Evolutionary conservation across 345 rosid genomes (phyloP).

Genomic region (Erysimum cheiranthoides): DNA sequence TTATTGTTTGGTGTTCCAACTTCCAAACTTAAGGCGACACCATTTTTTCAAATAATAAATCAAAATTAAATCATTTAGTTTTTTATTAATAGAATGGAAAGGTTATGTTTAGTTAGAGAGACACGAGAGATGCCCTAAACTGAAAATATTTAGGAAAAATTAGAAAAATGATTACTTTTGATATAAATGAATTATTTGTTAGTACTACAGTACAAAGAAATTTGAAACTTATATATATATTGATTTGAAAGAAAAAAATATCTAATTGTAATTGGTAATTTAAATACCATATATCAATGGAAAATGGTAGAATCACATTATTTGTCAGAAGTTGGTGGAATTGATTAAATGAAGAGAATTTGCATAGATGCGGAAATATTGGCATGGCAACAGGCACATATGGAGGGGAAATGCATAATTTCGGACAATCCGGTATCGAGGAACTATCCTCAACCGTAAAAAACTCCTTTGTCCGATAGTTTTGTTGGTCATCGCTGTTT

Average conservation of each 20-base stretch:
- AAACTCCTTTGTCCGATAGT: no score
- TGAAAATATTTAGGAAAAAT: neutral
- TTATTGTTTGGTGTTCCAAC: conserved; percentile 37
- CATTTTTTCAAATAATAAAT: neutral
- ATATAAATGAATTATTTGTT: neutral
- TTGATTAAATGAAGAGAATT: no score
- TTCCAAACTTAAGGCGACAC: conserved; percentile 35
- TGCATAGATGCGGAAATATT: no score
- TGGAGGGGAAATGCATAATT: no score
- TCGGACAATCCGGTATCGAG: no score
- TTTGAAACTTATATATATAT: no score
- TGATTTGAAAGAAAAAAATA: neutral
- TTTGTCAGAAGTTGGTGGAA: neutral
- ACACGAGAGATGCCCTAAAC: conserved; percentile 1
- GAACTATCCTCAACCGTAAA: no score
- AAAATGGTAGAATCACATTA: neutral
- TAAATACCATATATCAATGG: neutral
- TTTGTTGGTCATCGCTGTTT: no score
- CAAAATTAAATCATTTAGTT: neutral
- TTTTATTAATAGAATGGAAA: conserved; percentile 30
- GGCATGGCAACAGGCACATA: no score
- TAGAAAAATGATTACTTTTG: neutral
- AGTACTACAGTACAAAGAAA: neutral
- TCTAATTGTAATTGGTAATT: neutral
- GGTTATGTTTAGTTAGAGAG: conserved; percentile 41